Conservation (phyloP, 2,329 filamentous ascomycete genomes). For the Colletotrichum sp. region DNA sequence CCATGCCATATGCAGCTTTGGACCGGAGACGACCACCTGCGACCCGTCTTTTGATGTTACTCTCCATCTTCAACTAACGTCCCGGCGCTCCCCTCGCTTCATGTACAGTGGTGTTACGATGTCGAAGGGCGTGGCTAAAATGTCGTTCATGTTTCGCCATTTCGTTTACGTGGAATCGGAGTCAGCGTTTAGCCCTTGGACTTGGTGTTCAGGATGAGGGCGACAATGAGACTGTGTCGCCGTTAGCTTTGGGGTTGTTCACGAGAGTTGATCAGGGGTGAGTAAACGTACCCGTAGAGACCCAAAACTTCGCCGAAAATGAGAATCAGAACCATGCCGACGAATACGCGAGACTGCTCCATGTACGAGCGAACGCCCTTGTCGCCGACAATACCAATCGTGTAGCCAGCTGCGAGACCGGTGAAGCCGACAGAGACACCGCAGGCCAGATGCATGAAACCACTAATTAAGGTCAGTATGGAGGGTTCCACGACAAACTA, state of each 20-base stretch:
- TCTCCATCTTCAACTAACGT: not conserved
- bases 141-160: not conserved
- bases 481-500: not conserved
- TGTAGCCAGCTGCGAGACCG: conserved; percentile 92
- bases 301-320: conserved; percentile 99
- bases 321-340: conserved; percentile 97
- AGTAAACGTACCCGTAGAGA: conserved; percentile 82
- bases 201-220: conserved; percentile 91
- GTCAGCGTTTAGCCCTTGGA: conserved; percentile 59
- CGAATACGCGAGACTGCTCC: conserved; percentile 94
- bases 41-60: conserved; percentile 17
- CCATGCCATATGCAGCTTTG: conserved; percentile 39
- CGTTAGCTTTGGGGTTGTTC: not conserved
- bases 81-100: conserved; percentile 11
- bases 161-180: not conserved
- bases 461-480: conserved; percentile 51
- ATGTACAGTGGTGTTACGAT: conserved; percentile 17
- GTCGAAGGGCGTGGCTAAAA: conserved; percentile 3
- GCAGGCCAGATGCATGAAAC: conserved; percentile 92
- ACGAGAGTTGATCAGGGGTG: not conserved
- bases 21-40: conserved; percentile 18
- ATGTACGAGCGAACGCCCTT: conserved; percentile 94
- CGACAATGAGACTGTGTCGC: conserved; percentile 78
- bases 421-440: conserved; percentile 92
- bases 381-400: conserved; percentile 95